Evolutionary conservation across 164 flowering plant genomes (phyloP), one percentile per base, ranked within the genome.

Genomic region (Buxus sempervirens): DNA sequence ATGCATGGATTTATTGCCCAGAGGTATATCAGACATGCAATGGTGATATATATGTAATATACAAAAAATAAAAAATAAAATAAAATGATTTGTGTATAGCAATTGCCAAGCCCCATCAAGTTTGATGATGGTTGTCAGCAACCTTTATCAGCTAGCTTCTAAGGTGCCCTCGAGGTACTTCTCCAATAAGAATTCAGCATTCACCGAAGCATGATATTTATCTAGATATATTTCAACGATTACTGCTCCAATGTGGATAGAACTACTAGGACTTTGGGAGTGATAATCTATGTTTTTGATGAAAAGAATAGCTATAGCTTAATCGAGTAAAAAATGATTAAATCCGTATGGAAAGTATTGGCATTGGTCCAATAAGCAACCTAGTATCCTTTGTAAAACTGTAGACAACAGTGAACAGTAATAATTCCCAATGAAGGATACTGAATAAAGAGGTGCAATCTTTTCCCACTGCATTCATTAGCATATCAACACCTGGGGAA

Each of bases 171-270:
- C 97, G 32, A 92, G 84, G 78, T 97, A 95, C 75, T 92, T 90
- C 89, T 92, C 99, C 82, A 95, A 49, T 57, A 93, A 75, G 74
- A 87, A 84, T 48, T 93, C 98, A 28, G 83, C 91, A 81, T 93
- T 95, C 68, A 92, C 99, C 99, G 98, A 93, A 60, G 99, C 95
- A 78, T 95, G 99, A 79, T 93, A 89, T 74, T 93, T 93, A 74
- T 93, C 97, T 92, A 73, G 24, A 66, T 15, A 28, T 54, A 19
- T 21, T 64, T 41, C 73, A 84, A 82, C 87, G 83, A 80, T 58
- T 41, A 27, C 70, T 70, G 22, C 45, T 27, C 38, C 28, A 26
- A 10, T 45, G 51, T 65, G 14, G 9, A 55, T 10, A 3, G n/a
- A 27, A 26, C 26, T 20, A 58, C 4, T 12, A 58, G 26, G 38